Base-by-base conservation (phyloP, 2,329 filamentous ascomycete genomes). In the Diaporthe sp. region DNA sequence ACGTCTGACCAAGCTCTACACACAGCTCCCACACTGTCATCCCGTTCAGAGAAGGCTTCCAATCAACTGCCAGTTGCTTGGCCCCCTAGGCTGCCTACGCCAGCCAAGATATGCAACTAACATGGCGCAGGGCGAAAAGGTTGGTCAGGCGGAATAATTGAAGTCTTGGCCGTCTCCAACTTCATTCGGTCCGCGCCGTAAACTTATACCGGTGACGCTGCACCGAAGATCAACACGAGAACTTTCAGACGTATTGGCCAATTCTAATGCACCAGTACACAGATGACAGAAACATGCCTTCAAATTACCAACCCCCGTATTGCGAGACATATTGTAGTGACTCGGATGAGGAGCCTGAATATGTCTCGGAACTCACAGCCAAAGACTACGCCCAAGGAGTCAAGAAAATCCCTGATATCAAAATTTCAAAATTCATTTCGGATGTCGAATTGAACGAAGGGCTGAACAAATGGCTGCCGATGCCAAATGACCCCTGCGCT, bases 331-430 rank as follows among this genome's bases (percentile, higher is more conserved):
- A 47, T 65, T 22, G 22, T 3, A 28, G 39, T 7, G 60, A 65
- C 60, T 65, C 60, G 15, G 60, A 65, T 20, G 60, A 65, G n/a
- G 39, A 44, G 25, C 60, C 17, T 31, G 39, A 65, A 22, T 65
- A 65, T 31, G n/a, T 31, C 42, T 65, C 60, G 6, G 60, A 47
- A 9, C 39, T 65, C 7, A 65, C 60, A 47, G 60, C 60, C n/a
- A 65, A 47, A 47, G 60, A 65, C 15, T 65, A 65, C 25, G 60
- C 60, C n/a, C 60, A 65, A 47, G 60, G 39, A 2, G 25, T 65
- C 8, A 44, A 28, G 39, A 2, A n/a, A 2, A 65, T 65, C 17
- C 60, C 60, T 1, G 25, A 65, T 22, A 25, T 65, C 39, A 65
- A 65, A 31, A 65, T 47, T 8, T 31, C 60, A 3, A 65, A 31